Evolutionary conservation across 2,329 filamentous ascomycete genomes (phyloP).

Genomic region (Fusarium agapanthi): DNA sequence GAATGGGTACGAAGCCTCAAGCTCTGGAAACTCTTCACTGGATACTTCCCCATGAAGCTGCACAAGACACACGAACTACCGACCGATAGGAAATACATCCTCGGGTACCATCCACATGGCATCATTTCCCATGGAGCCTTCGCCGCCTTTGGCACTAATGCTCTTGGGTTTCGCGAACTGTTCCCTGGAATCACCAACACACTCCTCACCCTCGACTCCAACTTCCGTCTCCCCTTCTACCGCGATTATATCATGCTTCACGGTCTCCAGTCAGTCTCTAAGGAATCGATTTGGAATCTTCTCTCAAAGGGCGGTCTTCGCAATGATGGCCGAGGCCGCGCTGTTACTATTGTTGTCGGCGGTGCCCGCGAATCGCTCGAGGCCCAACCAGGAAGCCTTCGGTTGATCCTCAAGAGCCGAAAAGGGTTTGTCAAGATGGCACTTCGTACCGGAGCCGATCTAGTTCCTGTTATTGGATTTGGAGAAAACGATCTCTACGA

Average conservation of each 20-base stretch:
- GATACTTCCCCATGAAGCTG: slow-evolving; percentile 88
- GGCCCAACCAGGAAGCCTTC: slow-evolving; percentile 79
- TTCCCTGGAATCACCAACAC: slow-evolving; percentile 97
- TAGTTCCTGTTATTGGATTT: slow-evolving; percentile 91
- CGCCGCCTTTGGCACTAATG: slow-evolving; percentile 89
- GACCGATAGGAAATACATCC: slow-evolving; percentile 89
- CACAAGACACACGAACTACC: slow-evolving; percentile 85
- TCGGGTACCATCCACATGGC: slow-evolving; percentile 96
- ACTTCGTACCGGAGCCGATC: slow-evolving; percentile 87
- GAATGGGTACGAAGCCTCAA: slow-evolving; percentile 76
- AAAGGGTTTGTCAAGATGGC: slow-evolving; percentile 96
- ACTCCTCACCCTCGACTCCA: slow-evolving; percentile 90
- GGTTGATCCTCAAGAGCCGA: slow-evolving; percentile 81
- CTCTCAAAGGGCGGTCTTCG: slow-evolving; percentile 82
- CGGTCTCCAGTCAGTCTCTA: slow-evolving; percentile 88
- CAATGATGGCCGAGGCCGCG: slow-evolving; percentile 87
- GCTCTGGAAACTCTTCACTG: slow-evolving; percentile 89
- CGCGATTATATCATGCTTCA: slow-evolving; percentile 92
- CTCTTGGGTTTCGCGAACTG: slow-evolving; percentile 83
- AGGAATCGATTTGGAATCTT: slow-evolving; percentile 90
- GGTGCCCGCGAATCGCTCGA: slow-evolving; percentile 93
- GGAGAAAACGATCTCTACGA: slow-evolving; percentile 98
- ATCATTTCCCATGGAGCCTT: slow-evolving; percentile 98
- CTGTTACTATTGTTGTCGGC: slow-evolving; percentile 94
- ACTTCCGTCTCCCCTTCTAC: slow-evolving; percentile 94